A percentile compares a stretch with the other conserved stretches of the same genome.
phyloP scores from a whole-genome alignment of 169 alveolate genomes.

The Perkinsus olseni region DNA sequence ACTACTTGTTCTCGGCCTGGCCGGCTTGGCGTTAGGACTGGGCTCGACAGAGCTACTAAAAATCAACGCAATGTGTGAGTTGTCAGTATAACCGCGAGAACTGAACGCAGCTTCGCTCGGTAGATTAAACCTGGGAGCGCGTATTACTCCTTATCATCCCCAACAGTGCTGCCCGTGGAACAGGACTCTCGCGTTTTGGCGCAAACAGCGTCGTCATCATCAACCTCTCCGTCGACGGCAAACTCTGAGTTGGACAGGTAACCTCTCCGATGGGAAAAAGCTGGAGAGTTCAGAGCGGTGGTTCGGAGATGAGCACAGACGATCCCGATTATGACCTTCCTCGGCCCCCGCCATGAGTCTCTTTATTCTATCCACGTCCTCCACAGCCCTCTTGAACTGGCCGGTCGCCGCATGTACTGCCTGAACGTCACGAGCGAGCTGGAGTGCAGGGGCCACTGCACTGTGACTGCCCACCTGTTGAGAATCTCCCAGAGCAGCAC shows the following conservation, averaged over 20 bases:
- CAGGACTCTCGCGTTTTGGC: neutral
- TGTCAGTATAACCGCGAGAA: no score
- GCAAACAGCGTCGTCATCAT: neutral
- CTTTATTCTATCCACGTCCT: neutral
- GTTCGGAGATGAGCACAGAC: no score
- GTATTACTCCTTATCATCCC: neutral
- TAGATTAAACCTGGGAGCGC: no score
- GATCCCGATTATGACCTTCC: neutral
- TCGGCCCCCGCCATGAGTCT: neutral
- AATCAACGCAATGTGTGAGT: no score
- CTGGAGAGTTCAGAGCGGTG: no score
- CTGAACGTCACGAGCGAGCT: neutral
- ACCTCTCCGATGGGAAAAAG: no score
- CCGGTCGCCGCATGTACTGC: neutral
- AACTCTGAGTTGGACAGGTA: neutral
- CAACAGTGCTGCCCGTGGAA: neutral
- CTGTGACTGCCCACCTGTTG: neutral
- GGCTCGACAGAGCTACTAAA: neutral
- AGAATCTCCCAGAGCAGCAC: neutral
- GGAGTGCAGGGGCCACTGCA: neutral
- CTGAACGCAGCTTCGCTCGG: no score
- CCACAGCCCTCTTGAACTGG: neutral
- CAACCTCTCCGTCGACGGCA: neutral
- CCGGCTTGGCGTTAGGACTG: neutral
- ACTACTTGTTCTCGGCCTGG: neutral